Percentiles rank a stretch among this genome's conserved stretches.
Evolutionary conservation across 2,329 filamentous ascomycete genomes (phyloP).

Genomic region (Penicillium sp.): DNA sequence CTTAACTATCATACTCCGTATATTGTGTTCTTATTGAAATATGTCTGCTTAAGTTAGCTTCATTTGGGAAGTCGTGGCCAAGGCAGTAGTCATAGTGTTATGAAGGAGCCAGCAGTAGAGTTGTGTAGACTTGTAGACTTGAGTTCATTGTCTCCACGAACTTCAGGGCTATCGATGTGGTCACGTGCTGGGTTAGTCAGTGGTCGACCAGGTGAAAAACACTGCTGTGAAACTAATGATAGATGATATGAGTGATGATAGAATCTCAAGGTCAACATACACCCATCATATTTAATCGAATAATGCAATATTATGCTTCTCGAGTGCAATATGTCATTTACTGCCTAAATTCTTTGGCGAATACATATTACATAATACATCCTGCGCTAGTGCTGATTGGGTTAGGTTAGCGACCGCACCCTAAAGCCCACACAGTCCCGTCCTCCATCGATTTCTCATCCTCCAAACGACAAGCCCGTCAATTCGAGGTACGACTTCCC

Average conservation of each 20-base stretch:
- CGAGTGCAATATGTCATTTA: neutral
- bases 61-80: neutral
- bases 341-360: neutral
- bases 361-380: constrained; percentile 1
- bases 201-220: neutral
- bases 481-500: constrained; percentile 41
- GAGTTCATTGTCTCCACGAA: neutral
- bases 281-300: neutral
- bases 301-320: neutral
- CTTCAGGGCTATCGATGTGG: constrained; percentile 2
- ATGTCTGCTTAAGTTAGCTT: neutral
- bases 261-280: neutral
- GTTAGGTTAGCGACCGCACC: constrained; percentile 45
- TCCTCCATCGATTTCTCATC: constrained; percentile 40
- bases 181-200: constrained; percentile 2
- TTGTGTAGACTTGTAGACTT: neutral
- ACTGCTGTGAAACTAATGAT: neutral
- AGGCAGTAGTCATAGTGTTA: neutral
- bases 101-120: neutral
- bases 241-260: too few species aligned
- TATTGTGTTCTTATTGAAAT: neutral
- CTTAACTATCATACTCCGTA: too few species aligned
- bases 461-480: constrained; percentile 41
- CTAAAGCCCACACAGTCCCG: constrained; percentile 43
- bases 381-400: constrained; percentile 32